Evolutionary conservation across 305 asterid species (phyloP), one percentile per base, ranked within the genome.

Genomic region (Ajuga reptans): DNA sequence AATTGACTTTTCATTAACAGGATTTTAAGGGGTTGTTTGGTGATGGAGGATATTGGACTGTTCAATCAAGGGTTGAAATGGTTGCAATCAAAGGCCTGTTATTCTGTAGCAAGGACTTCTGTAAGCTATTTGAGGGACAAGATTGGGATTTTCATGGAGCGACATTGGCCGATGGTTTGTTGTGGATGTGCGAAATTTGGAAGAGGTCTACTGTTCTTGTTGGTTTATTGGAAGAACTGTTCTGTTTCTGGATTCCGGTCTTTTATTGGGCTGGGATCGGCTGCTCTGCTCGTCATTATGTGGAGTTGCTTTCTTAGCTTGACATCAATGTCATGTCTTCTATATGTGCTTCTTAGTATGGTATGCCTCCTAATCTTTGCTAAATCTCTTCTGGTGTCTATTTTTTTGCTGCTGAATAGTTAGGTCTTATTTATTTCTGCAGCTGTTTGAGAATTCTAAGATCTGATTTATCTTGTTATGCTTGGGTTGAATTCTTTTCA

Each of bases 301-400:
- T 94, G 99, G 99, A 85, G 97, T 79, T 94, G 92, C 86, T 94
- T 91, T 80, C 83, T 94, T 52, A 91, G 97, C 86, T 81, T 94
- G 85, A 89, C 99, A 42, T 94, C 99, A 7, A 78, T 91, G 84
- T 82, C 95, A n/a, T 94, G 97, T 66, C 96, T 94, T 72, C 81
- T 89, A 24, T 91, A 89, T 53, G 93, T 91, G 84, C 95, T 94
- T 78, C 88, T 88, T 83, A 94, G 95, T 81, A 89, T 89, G 99
- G 99, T 94, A 94, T 57, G 89, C 61, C 31, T 74, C 73, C 59
- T 54, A 42, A 50, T 59, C 72, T 66, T n/a, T 72, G 9, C 9
- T 57, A 42, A 42, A 27, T 60, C 6, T 7, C 21, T 16, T 47
- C 71, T 33, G 21, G 17, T 50, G 42, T 47, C 18, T 72, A 10